A percentile compares a stretch with the other conserved stretches of the same genome.
Conservation (phyloP, 305 asterid genomes). For the Ruellia speciosa region DNA sequence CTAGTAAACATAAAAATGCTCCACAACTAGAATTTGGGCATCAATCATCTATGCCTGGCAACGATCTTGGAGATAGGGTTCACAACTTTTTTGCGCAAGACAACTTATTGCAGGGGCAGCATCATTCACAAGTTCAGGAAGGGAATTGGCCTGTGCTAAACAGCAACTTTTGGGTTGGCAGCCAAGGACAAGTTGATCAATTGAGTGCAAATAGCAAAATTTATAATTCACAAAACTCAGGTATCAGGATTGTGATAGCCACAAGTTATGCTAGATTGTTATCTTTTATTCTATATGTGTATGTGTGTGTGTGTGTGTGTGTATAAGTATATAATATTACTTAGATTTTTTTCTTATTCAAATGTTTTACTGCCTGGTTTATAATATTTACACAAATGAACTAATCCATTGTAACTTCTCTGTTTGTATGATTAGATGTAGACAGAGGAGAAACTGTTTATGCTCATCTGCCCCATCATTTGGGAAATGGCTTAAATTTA, state of each 20-base stretch:
- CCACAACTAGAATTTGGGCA: slow-evolving; percentile 21
- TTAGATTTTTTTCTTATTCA: neutral
- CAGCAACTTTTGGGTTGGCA: slow-evolving; percentile 52
- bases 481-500: slow-evolving; percentile 28
- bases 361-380: neutral
- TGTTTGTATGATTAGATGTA: slow-evolving; percentile 34
- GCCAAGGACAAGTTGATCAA: slow-evolving; percentile 39
- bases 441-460: slow-evolving; percentile 48
- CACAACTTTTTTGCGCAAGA: slow-evolving; percentile 84
- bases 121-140: slow-evolving; percentile 41
- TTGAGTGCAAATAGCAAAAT: slow-evolving; percentile 32
- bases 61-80: slow-evolving; percentile 72
- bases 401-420: slow-evolving; percentile 14
- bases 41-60: slow-evolving; percentile 84
- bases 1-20: slow-evolving; percentile 15
- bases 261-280: slow-evolving; percentile 2
- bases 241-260: slow-evolving; percentile 26
- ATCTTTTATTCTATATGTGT: neutral
- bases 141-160: slow-evolving; percentile 47
- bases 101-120: slow-evolving; percentile 50
- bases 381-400: slow-evolving; percentile 5
- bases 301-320: neutral
- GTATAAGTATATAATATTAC: neutral
- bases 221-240: slow-evolving; percentile 43
- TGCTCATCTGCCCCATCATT: slow-evolving; percentile 23